Evolutionary conservation across 805 yeast genomes (phyloP), one percentile per base, ranked within the genome.

Genomic region (Wickerhamomyces chaumierensis): DNA sequence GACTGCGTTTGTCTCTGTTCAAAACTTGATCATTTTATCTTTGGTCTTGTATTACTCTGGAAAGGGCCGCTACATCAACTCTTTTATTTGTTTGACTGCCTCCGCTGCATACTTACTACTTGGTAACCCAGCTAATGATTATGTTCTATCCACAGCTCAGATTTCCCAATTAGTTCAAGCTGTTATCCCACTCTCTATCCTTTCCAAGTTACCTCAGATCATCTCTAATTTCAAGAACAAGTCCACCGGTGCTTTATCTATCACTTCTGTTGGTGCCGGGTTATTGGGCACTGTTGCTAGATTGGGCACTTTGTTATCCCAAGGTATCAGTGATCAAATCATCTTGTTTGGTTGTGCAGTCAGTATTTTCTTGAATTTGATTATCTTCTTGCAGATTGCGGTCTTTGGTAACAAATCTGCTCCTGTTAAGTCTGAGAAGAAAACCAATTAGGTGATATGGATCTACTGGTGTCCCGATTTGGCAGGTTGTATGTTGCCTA

Each of bases 171-270:
- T 65, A 14, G 63, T 61, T 34, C 49, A 54, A 18, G 43, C 57
- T 21, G 52, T 65, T 9, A 54, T 63, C 15, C 70, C 69, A 17
- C 42, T 65, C 34, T 45, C 57, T 1, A 47, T 65, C 15, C 38
- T 53, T 11, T 51, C 62, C 37, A 65, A 64, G 42, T 39, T 69
- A 12, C 72, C 73, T 0, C 73, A 68, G 46, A 66, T 66, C 16
- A 16, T 48, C 28, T 50, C 52, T 33, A 67, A 64, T 46, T 58
- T 55, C 47, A 44, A 46, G 33, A 49, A 51, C 29, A 61, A 57
- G 38, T 63, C 69, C 31, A 66, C 73, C 5, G 74, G 72, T 17
- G 62, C 62, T 39, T 47, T 65, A 40, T 54, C 66, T 12, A 51
- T 59, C 7, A 49, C 61, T 18, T 51, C 67, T 8, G 65, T 65